Conservation (phyloP, 306 rosid genomes). For the Citrullus mucosospermus region DNA sequence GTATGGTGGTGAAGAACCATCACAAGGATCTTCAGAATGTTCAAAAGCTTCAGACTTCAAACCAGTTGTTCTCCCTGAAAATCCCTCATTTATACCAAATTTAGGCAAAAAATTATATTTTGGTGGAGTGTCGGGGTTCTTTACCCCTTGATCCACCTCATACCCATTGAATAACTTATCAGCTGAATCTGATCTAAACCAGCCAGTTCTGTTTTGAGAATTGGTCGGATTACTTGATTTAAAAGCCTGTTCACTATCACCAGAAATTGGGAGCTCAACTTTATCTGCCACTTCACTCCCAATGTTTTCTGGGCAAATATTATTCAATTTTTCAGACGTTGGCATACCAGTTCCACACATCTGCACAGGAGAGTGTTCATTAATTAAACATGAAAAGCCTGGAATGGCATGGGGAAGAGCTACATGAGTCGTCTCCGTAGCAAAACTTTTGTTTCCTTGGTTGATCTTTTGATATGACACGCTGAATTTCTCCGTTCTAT, state of each 20-base stretch:
- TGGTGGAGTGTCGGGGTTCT: conserved; percentile 23
- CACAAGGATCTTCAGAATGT: conserved; percentile 19
- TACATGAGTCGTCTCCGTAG: conserved; percentile 33
- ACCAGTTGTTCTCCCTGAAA: conserved; percentile 25
- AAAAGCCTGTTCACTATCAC: conserved; percentile 30
- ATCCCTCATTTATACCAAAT: conserved; percentile 13
- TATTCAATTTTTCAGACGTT: background rate
- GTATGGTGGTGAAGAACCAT: conserved; percentile 36
- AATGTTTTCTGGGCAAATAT: background rate
- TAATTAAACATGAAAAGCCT: conserved; percentile 47
- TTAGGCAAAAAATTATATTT: conserved; percentile 20
- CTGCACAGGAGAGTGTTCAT: conserved; percentile 40
- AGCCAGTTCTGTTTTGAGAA: conserved; percentile 21
- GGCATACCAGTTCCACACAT: conserved; percentile 20
- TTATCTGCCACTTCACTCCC: conserved; percentile 1
- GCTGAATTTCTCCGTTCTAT: conserved; percentile 37
- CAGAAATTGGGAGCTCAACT: conserved; percentile 22
- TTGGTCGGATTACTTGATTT: conserved; percentile 15
- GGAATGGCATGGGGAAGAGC: conserved; percentile 56
- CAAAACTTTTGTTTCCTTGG: conserved; percentile 40
- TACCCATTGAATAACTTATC: conserved; percentile 29
- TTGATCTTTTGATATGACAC: conserved; percentile 58
- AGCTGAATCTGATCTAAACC: conserved; percentile 20
- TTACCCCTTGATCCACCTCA: conserved; percentile 31
- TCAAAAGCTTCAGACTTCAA: conserved; percentile 21